Conservation (phyloP, 164 flowering plant genomes). For the Cinnamomum micranthum region DNA sequence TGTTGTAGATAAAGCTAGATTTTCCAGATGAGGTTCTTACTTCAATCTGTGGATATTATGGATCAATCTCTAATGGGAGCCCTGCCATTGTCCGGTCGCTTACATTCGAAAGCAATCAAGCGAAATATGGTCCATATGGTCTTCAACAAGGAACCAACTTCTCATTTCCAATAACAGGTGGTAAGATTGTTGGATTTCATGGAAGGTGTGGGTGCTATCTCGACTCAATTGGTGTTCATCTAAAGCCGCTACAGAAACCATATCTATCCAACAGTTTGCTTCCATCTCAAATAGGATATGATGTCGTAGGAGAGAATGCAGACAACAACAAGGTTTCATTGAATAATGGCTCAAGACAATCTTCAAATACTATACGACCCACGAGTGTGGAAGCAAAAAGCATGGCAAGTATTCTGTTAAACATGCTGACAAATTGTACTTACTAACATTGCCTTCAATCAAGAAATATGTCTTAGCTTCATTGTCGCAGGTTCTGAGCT, state of each 20-base stretch:
- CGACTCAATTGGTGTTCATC: conserved; percentile 62
- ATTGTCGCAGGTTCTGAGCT: not conserved
- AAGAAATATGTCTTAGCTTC: not conserved
- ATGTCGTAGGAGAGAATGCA: not conserved
- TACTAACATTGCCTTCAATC: not conserved
- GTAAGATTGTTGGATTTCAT: conserved; percentile 73
- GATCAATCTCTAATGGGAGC: conserved; percentile 33
- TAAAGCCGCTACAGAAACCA: conserved; percentile 35
- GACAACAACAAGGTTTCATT: not conserved
- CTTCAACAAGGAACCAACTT: conserved; percentile 51
- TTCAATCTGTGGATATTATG: conserved; percentile 59
- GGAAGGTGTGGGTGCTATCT: conserved; percentile 57
- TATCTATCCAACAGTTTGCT: conserved; percentile 22
- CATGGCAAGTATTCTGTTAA: conserved; percentile 19
- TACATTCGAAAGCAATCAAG: conserved; percentile 55
- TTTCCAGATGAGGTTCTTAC: conserved; percentile 63
- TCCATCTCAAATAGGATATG: conserved; percentile 3
- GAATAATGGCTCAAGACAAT: conserved; percentile 7
- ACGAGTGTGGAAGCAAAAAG: conserved; percentile 22
- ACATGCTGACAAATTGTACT: not conserved
- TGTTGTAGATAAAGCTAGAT: conserved; percentile 59
- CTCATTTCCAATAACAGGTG: conserved; percentile 38
- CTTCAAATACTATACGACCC: conserved; percentile 17
- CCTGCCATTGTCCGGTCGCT: conserved; percentile 49
- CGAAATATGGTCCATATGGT: conserved; percentile 69